Evolutionary conservation across 345 rosid species (phyloP).

Genomic region (Corymbia maculata): DNA sequence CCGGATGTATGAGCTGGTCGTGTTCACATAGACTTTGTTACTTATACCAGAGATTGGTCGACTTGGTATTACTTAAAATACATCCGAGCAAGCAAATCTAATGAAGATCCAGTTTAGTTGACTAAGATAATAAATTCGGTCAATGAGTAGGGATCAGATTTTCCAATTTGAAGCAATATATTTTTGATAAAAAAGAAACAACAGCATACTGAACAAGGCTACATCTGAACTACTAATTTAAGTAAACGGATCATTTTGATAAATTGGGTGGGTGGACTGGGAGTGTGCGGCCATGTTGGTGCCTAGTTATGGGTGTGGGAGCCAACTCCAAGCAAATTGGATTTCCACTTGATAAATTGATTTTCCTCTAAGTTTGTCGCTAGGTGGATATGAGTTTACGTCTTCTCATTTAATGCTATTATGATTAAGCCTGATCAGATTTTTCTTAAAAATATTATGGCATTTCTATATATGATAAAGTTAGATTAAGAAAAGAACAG

Average conservation of each 20-base stretch:
- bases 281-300: neutral
- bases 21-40: neutral
- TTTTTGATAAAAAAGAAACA: neutral
- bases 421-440: too few species aligned
- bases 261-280: neutral
- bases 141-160: neutral
- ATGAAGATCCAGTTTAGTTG: neutral
- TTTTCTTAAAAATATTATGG: too few species aligned
- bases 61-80: neutral
- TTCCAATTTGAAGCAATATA: neutral
- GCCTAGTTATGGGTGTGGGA: neutral
- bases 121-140: neutral
- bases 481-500: too few species aligned
- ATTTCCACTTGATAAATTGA: too few species aligned
- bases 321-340: neutral
- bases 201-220: neutral
- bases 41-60: neutral
- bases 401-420: too few species aligned
- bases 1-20: rapidly evolving
- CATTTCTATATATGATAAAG: too few species aligned
- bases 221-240: neutral
- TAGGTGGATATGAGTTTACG: too few species aligned
- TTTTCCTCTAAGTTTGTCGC: too few species aligned
- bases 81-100: neutral
- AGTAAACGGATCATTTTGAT: neutral